These are phyloP conservation scores for Setomelanomma holmii DNA, from an alignment of 2,329 filamentous ascomycete genomes.

Conservation along the genomic window DNA sequence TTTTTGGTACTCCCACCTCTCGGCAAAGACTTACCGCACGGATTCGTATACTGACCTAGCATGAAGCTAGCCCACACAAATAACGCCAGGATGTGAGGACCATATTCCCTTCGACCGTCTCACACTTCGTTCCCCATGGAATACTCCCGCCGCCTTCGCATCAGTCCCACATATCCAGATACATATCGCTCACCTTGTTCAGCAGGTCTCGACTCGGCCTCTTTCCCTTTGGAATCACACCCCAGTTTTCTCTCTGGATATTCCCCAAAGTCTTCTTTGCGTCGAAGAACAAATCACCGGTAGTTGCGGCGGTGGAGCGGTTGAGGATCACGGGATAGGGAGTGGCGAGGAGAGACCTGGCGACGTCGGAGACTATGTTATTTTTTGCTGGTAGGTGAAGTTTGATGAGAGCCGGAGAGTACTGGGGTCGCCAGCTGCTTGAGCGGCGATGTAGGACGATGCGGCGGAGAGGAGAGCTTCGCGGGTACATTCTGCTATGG, in stretches of 20 bases:
- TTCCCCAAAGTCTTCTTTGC: conserved; percentile 36
- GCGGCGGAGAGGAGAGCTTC: conserved; percentile 34
- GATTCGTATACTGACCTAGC: conserved; percentile 24
- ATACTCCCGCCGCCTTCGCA: conserved; percentile 36
- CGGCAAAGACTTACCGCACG: conserved; percentile 32
- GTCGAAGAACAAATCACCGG: conserved; percentile 39
- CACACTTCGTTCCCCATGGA: conserved; percentile 38
- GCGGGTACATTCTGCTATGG: conserved; percentile 31
- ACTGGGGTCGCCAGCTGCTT: conserved; percentile 24
- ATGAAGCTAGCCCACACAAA: background rate
- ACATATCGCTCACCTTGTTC: conserved; percentile 35
- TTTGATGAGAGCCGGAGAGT: conserved; percentile 28
- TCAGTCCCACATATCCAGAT: conserved; percentile 45
- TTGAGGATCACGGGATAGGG: conserved; percentile 32
- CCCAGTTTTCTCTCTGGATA: conserved; percentile 37
- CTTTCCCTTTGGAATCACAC: conserved; percentile 17
- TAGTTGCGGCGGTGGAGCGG: conserved; percentile 33
- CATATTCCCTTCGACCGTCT: conserved; percentile 34
- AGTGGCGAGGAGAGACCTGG: conserved; percentile 24
- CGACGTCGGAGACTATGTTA: conserved; percentile 35
- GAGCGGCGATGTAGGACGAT: conserved; percentile 32
- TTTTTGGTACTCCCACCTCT: conserved; percentile 31
- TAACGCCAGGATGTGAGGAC: background rate
- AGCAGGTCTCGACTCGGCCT: conserved; percentile 34
- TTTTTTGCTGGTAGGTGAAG: conserved; percentile 42